phyloP scores from a whole-genome alignment of 2,329 filamentous ascomycete genomes.

The Colletotrichum filicis region DNA sequence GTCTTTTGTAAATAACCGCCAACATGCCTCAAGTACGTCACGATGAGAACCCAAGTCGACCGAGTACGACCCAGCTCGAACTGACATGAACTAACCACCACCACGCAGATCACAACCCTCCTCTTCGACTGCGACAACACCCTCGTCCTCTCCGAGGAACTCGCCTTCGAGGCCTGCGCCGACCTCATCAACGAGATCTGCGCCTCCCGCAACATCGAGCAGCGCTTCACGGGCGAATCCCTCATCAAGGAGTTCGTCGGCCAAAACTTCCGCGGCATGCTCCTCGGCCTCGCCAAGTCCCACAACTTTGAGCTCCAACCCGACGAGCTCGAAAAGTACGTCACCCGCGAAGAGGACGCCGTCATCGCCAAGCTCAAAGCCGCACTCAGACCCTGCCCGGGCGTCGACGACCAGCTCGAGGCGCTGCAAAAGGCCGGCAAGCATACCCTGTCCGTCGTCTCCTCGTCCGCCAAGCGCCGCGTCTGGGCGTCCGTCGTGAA shows the following conservation, averaged over 20 bases:
- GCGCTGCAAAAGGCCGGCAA: conserved; percentile 68
- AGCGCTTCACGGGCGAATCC: conserved; percentile 80
- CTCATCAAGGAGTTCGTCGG: conserved; percentile 91
- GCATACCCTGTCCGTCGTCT: conserved; percentile 84
- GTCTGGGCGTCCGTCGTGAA: conserved; percentile 83
- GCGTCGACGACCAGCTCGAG: conserved; percentile 75
- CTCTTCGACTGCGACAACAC: conserved; percentile 91
- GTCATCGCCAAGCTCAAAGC: conserved; percentile 84
- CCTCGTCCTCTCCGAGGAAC: conserved; percentile 88
- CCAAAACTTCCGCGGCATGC: conserved; percentile 95
- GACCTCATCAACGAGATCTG: conserved; percentile 90
- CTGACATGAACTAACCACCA: not conserved
- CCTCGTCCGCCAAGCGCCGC: conserved; percentile 80
- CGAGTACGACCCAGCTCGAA: not conserved
- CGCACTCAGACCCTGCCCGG: conserved; percentile 74
- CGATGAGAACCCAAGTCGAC: not conserved
- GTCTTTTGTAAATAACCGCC: conserved; percentile 34
- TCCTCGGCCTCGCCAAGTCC: conserved; percentile 78
- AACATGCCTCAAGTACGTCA: conserved; percentile 48
- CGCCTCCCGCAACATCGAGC: conserved; percentile 68
- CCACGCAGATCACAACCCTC: conserved; percentile 72
- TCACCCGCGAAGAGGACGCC: conserved; percentile 81
- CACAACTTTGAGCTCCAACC: conserved; percentile 76
- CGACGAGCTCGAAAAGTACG: conserved; percentile 79
- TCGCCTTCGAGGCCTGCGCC: conserved; percentile 92